Evolutionary conservation across 1,284 basidiomycete genomes (phyloP).

Genomic region (Grifola frondosa): DNA sequence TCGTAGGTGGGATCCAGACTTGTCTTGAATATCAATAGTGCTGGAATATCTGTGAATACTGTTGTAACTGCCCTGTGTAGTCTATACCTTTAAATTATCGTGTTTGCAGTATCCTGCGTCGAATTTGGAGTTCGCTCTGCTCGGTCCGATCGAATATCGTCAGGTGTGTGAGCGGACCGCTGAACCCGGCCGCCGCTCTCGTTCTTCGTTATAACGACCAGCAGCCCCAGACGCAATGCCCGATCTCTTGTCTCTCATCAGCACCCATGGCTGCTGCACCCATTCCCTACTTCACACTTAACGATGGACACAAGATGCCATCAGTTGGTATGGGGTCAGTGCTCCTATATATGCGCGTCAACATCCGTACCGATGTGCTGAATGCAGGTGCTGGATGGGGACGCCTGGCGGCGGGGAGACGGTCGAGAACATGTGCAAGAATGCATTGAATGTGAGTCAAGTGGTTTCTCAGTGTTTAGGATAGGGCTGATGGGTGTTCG

Average conservation of each 20-base stretch:
- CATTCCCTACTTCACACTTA: slow-evolving; percentile 16
- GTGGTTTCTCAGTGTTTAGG: no score
- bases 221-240: neutral
- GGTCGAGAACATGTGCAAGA: slow-evolving; percentile 22
- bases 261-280: slow-evolving; percentile 12
- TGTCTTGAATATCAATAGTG: no score
- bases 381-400: slow-evolving; percentile 23
- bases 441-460: slow-evolving; percentile 20
- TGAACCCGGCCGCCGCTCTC: neutral
- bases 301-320: slow-evolving; percentile 19
- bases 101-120: no score
- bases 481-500: no score
- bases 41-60: no score
- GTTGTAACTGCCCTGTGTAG: no score
- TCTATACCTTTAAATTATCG: no score
- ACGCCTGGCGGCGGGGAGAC: slow-evolving; percentile 20
- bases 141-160: no score
- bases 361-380: neutral
- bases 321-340: slow-evolving; percentile 25
- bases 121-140: no score
- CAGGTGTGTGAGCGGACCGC: no score
- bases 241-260: no score
- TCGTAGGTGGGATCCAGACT: no score
- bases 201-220: neutral
- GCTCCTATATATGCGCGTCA: neutral